A percentile compares a stretch with the other conserved stretches of the same genome.
Evolutionary conservation across 345 rosid genomes (phyloP).

Genomic region (Populus deltoides): DNA sequence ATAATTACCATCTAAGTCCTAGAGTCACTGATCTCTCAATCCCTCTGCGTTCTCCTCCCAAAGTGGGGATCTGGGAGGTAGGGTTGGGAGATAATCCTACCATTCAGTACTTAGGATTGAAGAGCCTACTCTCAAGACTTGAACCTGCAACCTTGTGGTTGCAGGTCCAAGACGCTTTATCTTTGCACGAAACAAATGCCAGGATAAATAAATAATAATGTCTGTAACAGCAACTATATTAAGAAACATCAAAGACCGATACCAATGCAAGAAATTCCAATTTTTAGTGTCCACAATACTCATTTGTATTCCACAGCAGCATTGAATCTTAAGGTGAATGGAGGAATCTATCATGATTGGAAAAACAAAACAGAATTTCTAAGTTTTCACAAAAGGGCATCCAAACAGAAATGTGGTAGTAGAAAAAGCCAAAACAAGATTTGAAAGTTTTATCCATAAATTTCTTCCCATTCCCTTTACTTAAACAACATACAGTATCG

Average conservation of each 20-base stretch:
- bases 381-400: background rate
- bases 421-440: background rate
- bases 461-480: background rate
- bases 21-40: background rate
- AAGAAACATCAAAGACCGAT: background rate
- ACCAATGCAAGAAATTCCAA: background rate
- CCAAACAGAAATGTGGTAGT: background rate
- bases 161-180: background rate
- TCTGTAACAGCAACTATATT: background rate
- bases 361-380: background rate
- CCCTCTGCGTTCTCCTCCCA: background rate
- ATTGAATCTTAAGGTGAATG: background rate
- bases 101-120: background rate
- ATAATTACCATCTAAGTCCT: constrained; percentile 2
- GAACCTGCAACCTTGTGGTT: background rate
- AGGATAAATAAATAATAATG: background rate
- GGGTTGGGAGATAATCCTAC: background rate
- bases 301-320: background rate
- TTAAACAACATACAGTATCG: background rate
- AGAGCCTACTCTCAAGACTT: background rate
- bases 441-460: background rate
- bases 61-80: background rate
- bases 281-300: background rate
- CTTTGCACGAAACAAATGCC: background rate
- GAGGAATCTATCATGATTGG: background rate